These are phyloP conservation scores for Colletotrichum chlorophyti DNA, from an alignment of 2,329 filamentous ascomycete species.

Conservation along the genomic window DNA sequence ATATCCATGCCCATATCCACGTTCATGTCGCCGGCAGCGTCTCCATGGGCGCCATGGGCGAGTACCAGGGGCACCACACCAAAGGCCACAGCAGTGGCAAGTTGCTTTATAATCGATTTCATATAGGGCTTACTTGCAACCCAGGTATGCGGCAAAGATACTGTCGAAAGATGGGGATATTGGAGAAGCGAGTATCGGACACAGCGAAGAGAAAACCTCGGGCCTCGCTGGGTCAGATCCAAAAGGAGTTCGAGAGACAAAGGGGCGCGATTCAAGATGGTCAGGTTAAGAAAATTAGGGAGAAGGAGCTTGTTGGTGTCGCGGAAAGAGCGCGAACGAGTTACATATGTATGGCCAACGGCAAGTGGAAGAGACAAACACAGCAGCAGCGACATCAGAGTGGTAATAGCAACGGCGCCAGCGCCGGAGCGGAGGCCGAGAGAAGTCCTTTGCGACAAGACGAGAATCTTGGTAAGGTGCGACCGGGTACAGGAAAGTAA, in stretches of 20 bases:
- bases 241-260: neutral
- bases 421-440: constrained; percentile 11
- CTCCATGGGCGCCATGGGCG: constrained; percentile 31
- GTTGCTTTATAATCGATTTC: neutral
- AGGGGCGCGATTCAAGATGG: neutral
- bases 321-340: neutral
- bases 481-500: neutral
- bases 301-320: no score
- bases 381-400: neutral
- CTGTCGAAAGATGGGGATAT: neutral
- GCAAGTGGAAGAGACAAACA: neutral
- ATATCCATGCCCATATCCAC: constrained; percentile 27
- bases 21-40: constrained; percentile 18
- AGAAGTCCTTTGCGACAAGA: constrained; percentile 10
- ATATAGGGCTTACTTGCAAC: neutral
- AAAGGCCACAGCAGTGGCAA: neutral
- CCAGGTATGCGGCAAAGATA: neutral
- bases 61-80: constrained; percentile 8
- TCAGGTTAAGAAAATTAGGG: no score
- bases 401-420: neutral
- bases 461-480: constrained; percentile 14
- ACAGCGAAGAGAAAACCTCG: neutral
- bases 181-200: neutral
- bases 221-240: neutral
- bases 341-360: constrained; percentile 16